Conservation (phyloP, 139 green algal genomes). For the Chlorella vulgaris region DNA sequence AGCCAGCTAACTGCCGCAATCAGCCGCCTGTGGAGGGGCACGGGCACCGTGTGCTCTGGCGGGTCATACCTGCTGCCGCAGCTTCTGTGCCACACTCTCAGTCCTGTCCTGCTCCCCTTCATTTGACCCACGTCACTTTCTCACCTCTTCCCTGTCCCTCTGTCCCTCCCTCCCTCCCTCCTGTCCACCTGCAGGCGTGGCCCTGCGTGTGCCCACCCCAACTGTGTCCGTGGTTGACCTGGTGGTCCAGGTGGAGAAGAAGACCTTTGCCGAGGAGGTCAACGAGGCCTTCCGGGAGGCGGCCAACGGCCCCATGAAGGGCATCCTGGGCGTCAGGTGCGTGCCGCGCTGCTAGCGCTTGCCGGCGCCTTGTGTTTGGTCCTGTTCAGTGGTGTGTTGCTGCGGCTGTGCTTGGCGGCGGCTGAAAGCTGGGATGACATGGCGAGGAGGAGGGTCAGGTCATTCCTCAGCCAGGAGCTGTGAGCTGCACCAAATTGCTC, state of each 20-base stretch:
- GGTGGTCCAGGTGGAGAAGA: constrained; percentile 98
- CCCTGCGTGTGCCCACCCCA: constrained; percentile 97
- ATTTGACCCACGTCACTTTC: neutral
- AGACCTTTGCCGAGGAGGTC: constrained; percentile 99
- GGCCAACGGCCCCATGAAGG: constrained; percentile 82
- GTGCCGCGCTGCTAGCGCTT: neutral
- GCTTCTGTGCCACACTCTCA: no score
- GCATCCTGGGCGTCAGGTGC: constrained; percentile 86
- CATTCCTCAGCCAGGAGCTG: no score
- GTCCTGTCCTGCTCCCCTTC: neutral
- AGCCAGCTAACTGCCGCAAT: no score
- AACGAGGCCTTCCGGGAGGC: constrained; percentile 97
- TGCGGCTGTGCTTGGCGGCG: no score
- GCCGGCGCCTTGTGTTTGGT: neutral
- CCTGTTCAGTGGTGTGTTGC: no score
- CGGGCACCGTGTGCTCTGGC: no score
- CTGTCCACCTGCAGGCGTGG: constrained; percentile 73
- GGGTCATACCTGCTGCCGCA: no score
- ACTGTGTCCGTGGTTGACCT: constrained; percentile 99
- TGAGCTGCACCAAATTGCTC: no score
- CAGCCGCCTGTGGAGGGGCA: no score
- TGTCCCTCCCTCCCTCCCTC: neutral
- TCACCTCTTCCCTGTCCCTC: neutral
- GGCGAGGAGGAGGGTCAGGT: no score
- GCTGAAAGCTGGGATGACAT: no score